Evolutionary conservation across 1,284 basidiomycete species (phyloP), one percentile per base, ranked within the genome.

Genomic region (Moesziomyces globuligerus): DNA sequence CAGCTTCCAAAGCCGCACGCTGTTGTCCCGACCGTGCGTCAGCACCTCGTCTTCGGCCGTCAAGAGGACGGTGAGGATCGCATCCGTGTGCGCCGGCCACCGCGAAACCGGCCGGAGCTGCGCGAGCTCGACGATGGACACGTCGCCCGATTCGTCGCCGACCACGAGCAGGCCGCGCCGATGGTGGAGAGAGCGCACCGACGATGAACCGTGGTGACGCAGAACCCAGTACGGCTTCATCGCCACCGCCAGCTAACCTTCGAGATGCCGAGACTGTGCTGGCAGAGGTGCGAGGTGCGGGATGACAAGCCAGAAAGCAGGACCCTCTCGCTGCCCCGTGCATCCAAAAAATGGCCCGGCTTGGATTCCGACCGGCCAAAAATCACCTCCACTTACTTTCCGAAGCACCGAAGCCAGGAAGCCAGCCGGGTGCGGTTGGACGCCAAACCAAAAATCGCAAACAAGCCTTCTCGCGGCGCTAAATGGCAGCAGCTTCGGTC

Each of bases 21-120:
- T 91, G 81, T 94, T 92, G 80, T 95, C 93, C 58, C 93, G 85
- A 15, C 89, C 91, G 79, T 94, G 94, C 91, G 91, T 94, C 71
- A 94, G 85, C 49, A 93, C 81, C 17, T 83, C 82, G 0, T 85
- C 82, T 9, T 84, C 85, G 87, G n/a, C 9, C 7, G 88, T 89
- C 83, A 94, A 91, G 77, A 91, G 86, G 10, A 94, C 82, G 1
- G 90, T 90, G 9, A 94, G 85, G 15, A 94, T 81, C 1, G 89
- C 86, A 39, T 90, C 90, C 1, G 86, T 84, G 81, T 96, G 93
- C 0, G 92, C 89, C 47, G 85, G 85, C 93, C 93, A 96, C 11
- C 85, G 84, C 2, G 88, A 85, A 15, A 91, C 84, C 0, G 91
- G 85, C 18, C 93, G 87, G 20, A 93, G 84, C 0, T 88, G 87